A percentile compares a stretch with the other conserved stretches of the same genome.
These are phyloP conservation scores for Populus tomentosa DNA, from an alignment of 441 rosid species.

Conservation along the genomic window DNA sequence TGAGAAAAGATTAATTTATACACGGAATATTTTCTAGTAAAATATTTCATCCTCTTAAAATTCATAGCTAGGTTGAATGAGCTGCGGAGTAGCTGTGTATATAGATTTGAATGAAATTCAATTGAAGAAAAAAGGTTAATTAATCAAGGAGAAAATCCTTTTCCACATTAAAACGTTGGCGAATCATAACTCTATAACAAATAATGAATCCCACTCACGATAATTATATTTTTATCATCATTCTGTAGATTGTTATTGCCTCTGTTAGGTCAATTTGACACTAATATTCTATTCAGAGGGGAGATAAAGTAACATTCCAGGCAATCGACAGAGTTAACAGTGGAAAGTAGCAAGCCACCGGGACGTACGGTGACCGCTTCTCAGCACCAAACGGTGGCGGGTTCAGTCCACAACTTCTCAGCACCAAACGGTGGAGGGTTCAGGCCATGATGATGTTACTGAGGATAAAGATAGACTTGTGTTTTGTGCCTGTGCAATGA, in stretches of 20 bases:
- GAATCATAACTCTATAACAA: too few species aligned
- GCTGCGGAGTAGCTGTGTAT: too few species aligned
- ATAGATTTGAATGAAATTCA: too few species aligned
- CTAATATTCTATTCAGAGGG: not conserved
- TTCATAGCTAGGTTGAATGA: too few species aligned
- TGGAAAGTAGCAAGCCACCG: not conserved
- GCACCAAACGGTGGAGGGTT: not conserved
- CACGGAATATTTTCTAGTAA: too few species aligned
- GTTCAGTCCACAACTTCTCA: not conserved
- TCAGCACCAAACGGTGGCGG: not conserved
- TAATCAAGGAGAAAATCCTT: too few species aligned
- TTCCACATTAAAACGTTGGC: too few species aligned
- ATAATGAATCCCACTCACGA: too few species aligned
- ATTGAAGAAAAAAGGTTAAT: too few species aligned
- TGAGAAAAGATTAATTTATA: too few species aligned
- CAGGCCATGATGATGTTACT: not conserved
- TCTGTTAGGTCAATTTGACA: not conserved
- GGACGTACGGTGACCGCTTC: not conserved
- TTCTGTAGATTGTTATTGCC: not conserved
- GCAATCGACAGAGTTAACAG: not conserved
- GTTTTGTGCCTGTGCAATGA: conserved; percentile 3
- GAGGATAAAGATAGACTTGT: conserved; percentile 10
- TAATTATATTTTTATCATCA: too few species aligned
- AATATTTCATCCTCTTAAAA: too few species aligned
- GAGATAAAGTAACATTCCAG: not conserved